Evolutionary conservation across 106 monocot species (phyloP).

Genomic region (Allium fistulosum): DNA sequence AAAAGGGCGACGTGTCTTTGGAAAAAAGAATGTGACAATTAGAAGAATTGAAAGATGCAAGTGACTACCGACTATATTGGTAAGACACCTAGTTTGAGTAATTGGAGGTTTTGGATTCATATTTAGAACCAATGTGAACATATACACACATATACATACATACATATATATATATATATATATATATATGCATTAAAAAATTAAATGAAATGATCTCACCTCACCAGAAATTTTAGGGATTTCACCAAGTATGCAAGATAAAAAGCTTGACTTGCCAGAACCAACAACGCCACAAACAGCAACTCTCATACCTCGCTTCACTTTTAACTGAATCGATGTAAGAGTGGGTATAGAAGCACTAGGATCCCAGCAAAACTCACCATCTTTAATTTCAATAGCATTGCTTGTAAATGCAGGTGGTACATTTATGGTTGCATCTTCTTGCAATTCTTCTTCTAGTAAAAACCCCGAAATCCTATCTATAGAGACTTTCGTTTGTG

Average conservation of each 20-base stretch:
- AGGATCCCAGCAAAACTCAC: conserved; percentile 86
- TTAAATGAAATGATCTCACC: conserved; percentile 33
- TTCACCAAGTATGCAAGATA: conserved; percentile 91
- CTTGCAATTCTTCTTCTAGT: conserved; percentile 66
- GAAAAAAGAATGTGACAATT: too few relatives aligned
- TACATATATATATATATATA: too few relatives aligned
- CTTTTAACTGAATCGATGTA: conserved; percentile 48
- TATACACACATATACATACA: too few relatives aligned
- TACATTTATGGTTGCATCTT: conserved; percentile 57
- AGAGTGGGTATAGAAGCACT: conserved; percentile 51
- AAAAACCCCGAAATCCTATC: conserved; percentile 75
- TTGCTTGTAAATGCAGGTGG: conserved; percentile 38
- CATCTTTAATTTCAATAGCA: conserved; percentile 77
- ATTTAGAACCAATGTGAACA: too few relatives aligned
- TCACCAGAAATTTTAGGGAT: conserved; percentile 95
- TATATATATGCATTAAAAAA: too few relatives aligned
- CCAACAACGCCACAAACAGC: conserved; percentile 95
- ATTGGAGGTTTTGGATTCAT: too few relatives aligned
- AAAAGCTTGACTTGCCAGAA: conserved; percentile 85
- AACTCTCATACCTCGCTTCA: conserved; percentile 67
- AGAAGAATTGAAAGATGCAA: too few relatives aligned
- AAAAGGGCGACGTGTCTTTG: too few relatives aligned
- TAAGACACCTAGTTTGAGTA: too few relatives aligned
- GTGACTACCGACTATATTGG: too few relatives aligned
- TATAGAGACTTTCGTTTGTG: conserved; percentile 91